A percentile compares a stretch with the other conserved stretches of the same genome.
phyloP scores from a whole-genome alignment of 1,284 basidiomycete genomes.

The Rhodotorula sp. region DNA sequence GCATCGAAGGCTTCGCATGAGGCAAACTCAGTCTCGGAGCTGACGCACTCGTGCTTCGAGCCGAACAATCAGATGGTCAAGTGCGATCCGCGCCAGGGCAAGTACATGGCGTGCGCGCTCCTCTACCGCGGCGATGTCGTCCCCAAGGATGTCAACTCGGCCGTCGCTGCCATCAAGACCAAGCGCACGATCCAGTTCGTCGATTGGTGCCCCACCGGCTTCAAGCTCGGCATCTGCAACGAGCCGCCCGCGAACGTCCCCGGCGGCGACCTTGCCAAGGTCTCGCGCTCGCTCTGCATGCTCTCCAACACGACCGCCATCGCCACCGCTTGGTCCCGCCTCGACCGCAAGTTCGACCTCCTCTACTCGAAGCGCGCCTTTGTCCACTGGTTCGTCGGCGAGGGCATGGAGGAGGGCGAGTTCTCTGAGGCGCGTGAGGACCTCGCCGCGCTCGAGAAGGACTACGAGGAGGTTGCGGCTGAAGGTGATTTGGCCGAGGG shows the following conservation, averaged over 20 bases:
- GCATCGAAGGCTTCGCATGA: slow-evolving; percentile 80
- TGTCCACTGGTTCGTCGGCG: slow-evolving; percentile 46
- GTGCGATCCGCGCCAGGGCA: slow-evolving; percentile 82
- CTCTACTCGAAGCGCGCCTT: slow-evolving; percentile 48
- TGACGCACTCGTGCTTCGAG: slow-evolving; percentile 99
- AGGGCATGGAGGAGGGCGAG: slow-evolving; percentile 47
- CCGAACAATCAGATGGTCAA: slow-evolving; percentile 97
- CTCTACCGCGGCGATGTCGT: slow-evolving; percentile 77
- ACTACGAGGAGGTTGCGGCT: slow-evolving; percentile 41
- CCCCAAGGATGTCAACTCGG: slow-evolving; percentile 92
- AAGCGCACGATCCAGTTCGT: slow-evolving; percentile 91
- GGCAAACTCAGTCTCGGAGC: slow-evolving; percentile 95
- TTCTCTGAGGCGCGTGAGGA: slow-evolving; percentile 46
- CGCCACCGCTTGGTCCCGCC: slow-evolving; percentile 85
- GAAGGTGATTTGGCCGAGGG: slow-evolving; percentile 12
- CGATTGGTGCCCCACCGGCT: slow-evolving; percentile 99
- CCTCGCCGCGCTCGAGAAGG: slow-evolving; percentile 45
- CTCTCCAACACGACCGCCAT: slow-evolving; percentile 93
- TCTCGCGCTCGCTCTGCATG: slow-evolving; percentile 94
- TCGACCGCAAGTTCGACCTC: slow-evolving; percentile 99
- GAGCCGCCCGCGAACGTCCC: slow-evolving; percentile 88
- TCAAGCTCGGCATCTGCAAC: slow-evolving; percentile 97
- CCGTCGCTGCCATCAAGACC: slow-evolving; percentile 92
- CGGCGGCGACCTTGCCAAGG: slow-evolving; percentile 92
- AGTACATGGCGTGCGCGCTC: slow-evolving; percentile 74